These are phyloP conservation scores for Kazachstania sp. DNA, from an alignment of 1,139 yeast species.

Conservation along the genomic window DNA sequence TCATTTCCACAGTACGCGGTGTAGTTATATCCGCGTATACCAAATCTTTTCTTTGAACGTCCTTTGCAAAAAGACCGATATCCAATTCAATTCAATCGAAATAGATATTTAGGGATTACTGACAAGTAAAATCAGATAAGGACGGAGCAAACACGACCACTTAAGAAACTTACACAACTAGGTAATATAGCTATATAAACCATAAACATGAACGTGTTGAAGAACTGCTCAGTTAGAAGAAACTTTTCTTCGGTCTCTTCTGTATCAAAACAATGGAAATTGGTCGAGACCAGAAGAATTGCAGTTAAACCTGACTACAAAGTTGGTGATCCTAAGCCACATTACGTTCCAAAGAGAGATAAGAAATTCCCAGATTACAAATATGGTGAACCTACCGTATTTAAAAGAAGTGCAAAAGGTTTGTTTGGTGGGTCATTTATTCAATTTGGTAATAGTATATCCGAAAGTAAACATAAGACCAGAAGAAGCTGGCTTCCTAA, in stretches of 20 bases:
- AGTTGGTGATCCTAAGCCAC: constrained; percentile 41
- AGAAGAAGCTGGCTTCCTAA: constrained; percentile 79
- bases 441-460: constrained; percentile 65
- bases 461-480: constrained; percentile 69
- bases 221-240: neutral
- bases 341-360: constrained; percentile 41
- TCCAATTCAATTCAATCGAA: neutral
- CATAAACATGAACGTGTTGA: neutral
- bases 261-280: constrained; percentile 31
- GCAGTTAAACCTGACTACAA: constrained; percentile 33
- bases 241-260: constrained; percentile 1
- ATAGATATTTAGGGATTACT: neutral
- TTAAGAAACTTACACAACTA: neutral
- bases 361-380: constrained; percentile 67
- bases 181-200: neutral
- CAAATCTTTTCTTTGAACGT: neutral
- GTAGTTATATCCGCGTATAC: too few species aligned
- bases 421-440: constrained; percentile 84
- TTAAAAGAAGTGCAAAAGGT: constrained; percentile 81
- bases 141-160: neutral
- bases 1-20: too few species aligned
- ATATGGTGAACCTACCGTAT: constrained; percentile 67
- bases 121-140: neutral
- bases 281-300: constrained; percentile 36
- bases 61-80: neutral